Base-by-base conservation (phyloP, 768 basidiomycete genomes). In the Coprinopsis cinerea region DNA sequence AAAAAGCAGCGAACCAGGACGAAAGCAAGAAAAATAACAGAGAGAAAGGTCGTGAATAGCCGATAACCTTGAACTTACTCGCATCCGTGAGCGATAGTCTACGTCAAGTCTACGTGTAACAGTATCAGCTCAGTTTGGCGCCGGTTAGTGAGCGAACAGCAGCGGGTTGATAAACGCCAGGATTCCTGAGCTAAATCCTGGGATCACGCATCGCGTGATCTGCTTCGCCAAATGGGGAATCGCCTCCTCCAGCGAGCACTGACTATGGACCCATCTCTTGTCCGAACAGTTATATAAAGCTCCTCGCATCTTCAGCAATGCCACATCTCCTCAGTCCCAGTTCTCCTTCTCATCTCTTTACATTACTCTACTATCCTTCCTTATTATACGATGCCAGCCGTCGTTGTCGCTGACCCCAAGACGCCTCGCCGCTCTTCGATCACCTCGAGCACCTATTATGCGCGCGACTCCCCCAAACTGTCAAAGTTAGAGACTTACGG, bases 231-330 rank as follows among this genome's bases (percentile, higher is more conserved):
- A 32, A 32, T 7, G 30, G 30, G 30, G 30, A 7, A 7, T 15
- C 30, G 9, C 30, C 30, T 32, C 15, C 15, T 7, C 7, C 15
- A 32, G 9, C 30, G 30, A 15, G 15, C 30, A 32, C 30, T 32
- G 30, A 7, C 9, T 32, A 7, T 32, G 15, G 15, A 15, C 30
- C 15, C 30, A n/a, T n/a, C n/a, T n/a, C n/a, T n/a, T n/a, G n/a
- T n/a, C n/a, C n/a, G n/a, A n/a, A n/a, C n/a, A n/a, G 9, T n/a
- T 49, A 53, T 53, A 53, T 40, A 53, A 34, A 46, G 10, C 17
- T 43, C 15, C 23, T 25, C 11, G 9, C 20, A 25, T 11, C 23
- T 20, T 4, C 23, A 43, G 9, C 44, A 45, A 45, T 45, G 26
- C 17, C 44, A 13, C 27, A 36, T 20, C 26, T 27, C n/a, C 3